phyloP scores from a whole-genome alignment of 345 rosid genomes.

The Passiflora organensis region DNA sequence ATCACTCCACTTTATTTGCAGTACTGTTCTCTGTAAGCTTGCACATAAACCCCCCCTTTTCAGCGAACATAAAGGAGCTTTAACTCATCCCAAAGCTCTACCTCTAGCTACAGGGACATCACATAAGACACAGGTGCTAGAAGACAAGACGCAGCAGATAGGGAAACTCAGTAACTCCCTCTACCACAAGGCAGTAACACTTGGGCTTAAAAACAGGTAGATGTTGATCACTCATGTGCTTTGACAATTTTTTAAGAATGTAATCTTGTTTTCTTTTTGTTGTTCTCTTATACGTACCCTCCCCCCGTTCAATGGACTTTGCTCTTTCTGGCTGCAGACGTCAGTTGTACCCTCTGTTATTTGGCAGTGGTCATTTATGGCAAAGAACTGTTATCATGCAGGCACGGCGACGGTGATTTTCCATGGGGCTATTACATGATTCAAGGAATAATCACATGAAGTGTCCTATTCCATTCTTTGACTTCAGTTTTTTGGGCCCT shows the following conservation, averaged over 20 bases:
- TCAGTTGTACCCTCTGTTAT: conserved; percentile 16
- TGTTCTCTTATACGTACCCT: conserved; percentile 23
- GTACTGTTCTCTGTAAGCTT: conserved; percentile 4
- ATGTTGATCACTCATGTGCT: conserved; percentile 9
- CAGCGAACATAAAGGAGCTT: conserved; percentile 22
- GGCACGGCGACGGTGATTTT: background rate
- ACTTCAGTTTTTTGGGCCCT: background rate
- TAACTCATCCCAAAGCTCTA: conserved; percentile 25
- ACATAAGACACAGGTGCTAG: conserved; percentile 15
- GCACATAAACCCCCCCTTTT: conserved; percentile 8
- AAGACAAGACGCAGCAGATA: background rate
- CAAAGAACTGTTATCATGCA: too few species aligned
- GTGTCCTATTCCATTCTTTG: conserved; percentile 18
- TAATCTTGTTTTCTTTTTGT: conserved; percentile 13
- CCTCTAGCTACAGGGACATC: conserved; percentile 14
- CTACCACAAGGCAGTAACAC: background rate
- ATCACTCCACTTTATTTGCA: too few species aligned
- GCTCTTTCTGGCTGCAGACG: background rate
- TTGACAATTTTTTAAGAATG: background rate
- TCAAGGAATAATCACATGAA: conserved; percentile 22
- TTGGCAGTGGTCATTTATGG: background rate
- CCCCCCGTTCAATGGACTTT: conserved; percentile 16
- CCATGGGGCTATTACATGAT: conserved; percentile 22
- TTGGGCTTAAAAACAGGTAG: conserved; percentile 10
- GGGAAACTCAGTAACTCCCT: conserved; percentile 3